These are phyloP conservation scores for Sclerotinia subarctica DNA, from an alignment of 2,329 filamentous ascomycete species.

Conservation along the genomic window DNA sequence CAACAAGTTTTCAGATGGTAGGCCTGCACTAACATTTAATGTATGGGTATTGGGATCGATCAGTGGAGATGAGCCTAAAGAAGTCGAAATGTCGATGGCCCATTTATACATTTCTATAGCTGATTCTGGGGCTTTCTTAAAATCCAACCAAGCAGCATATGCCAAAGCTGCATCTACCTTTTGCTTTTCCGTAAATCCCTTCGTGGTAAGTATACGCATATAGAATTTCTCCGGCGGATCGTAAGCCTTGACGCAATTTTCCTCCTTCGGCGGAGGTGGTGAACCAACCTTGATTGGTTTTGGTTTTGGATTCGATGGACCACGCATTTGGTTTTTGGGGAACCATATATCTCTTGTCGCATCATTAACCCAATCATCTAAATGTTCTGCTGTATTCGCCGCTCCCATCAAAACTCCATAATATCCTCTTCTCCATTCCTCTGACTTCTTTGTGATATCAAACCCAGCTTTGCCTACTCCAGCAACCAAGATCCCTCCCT, in stretches of 20 bases:
- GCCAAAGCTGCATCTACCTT: conserved; percentile 76
- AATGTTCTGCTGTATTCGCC: conserved; percentile 72
- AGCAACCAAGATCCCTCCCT: conserved; percentile 52
- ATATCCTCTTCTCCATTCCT: conserved; percentile 84
- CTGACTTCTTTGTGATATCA: conserved; percentile 57
- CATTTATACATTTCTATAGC: conserved; percentile 71
- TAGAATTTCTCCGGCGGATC: conserved; percentile 74
- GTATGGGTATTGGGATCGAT: conserved; percentile 63
- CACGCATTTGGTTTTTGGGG: conserved; percentile 69
- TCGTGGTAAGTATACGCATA: conserved; percentile 74
- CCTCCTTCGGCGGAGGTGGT: conserved; percentile 63
- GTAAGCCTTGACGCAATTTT: conserved; percentile 70
- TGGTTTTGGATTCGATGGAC: conserved; percentile 79
- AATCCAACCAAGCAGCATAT: conserved; percentile 83
- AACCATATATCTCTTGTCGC: conserved; percentile 63
- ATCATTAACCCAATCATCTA: conserved; percentile 77
- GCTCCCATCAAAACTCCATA: conserved; percentile 76
- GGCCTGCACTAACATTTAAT: conserved; percentile 55
- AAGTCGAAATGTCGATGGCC: conserved; percentile 70
- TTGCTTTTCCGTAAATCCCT: conserved; percentile 75
- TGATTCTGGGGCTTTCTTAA: conserved; percentile 62
- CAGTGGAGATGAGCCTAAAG: conserved; percentile 45
- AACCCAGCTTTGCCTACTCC: conserved; percentile 49
- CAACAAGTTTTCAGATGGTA: conserved; percentile 70
- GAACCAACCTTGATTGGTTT: conserved; percentile 66